phyloP scores from a whole-genome alignment of 2,329 filamentous ascomycete species.

The Apiospora hydei region DNA sequence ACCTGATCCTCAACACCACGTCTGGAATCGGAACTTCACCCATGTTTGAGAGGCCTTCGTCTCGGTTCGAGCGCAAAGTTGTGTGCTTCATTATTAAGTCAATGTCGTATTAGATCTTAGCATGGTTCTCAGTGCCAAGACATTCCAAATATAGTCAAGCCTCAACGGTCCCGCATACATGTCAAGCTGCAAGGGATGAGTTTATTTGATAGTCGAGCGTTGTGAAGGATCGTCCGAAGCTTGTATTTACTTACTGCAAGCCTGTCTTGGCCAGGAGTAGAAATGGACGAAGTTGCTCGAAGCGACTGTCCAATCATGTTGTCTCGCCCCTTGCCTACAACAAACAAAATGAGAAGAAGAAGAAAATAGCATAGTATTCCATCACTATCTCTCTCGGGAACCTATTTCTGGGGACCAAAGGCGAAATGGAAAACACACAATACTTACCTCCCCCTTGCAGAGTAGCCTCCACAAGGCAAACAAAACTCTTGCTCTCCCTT shows the following conservation, averaged over 20 bases:
- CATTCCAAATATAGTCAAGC: not conserved
- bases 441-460: not conserved
- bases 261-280: not conserved
- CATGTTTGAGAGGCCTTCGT: too few relatives aligned
- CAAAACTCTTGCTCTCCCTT: not conserved
- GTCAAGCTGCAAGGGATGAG: not conserved
- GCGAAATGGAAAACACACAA: not conserved
- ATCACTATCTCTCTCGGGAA: not conserved
- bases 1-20: too few relatives aligned
- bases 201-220: not conserved
- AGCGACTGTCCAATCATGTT: not conserved
- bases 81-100: not conserved
- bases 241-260: not conserved
- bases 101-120: not conserved
- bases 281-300: not conserved
- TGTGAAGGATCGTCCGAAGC: not conserved
- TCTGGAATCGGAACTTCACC: too few relatives aligned
- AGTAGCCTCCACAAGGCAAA: not conserved
- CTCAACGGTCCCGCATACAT: not conserved
- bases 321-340: not conserved
- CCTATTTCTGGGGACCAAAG: not conserved
- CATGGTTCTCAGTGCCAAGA: not conserved
- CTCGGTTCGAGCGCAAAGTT: too few relatives aligned
- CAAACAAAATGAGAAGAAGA: not conserved
- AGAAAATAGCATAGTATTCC: too few relatives aligned